Percentiles rank a stretch among this genome's conserved stretches.
phyloP scores from a whole-genome alignment of 306 rosid genomes.

The Mucuna pruriens region DNA sequence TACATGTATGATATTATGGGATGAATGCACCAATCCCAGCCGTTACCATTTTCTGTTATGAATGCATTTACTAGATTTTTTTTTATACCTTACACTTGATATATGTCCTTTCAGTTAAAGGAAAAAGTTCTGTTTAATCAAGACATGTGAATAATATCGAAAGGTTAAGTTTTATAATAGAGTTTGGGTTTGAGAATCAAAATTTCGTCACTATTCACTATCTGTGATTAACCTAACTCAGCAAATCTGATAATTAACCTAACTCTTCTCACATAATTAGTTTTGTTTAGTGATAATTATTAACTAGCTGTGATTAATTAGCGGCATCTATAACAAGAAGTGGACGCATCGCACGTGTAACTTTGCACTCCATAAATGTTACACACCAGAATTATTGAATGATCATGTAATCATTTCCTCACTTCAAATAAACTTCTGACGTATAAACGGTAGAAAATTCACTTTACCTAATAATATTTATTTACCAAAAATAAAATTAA shows the following conservation, averaged over 20 bases:
- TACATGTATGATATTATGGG: not conserved
- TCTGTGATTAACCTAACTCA: not conserved
- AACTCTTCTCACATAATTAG: not conserved
- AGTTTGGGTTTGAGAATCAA: not conserved
- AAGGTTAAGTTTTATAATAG: not conserved
- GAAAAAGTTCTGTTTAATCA: not conserved
- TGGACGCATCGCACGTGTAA: not conserved
- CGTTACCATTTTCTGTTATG: not conserved
- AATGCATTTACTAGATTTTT: not conserved
- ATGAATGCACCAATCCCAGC: not conserved
- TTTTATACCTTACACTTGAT: not conserved
- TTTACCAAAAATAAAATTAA: not conserved
- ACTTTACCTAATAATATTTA: not conserved
- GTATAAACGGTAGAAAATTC: not conserved
- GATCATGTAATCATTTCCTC: not conserved
- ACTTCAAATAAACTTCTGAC: not conserved
- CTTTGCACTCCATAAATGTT: not conserved
- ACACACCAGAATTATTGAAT: not conserved
- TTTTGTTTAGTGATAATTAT: not conserved
- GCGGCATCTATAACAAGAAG: not conserved
- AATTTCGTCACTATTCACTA: not conserved
- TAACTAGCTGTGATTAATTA: not conserved
- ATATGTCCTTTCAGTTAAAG: not conserved
- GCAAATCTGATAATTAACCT: not conserved
- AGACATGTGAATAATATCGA: not conserved